phyloP scores from a whole-genome alignment of 805 yeast species.

The Yamadazyma philogaea region DNA sequence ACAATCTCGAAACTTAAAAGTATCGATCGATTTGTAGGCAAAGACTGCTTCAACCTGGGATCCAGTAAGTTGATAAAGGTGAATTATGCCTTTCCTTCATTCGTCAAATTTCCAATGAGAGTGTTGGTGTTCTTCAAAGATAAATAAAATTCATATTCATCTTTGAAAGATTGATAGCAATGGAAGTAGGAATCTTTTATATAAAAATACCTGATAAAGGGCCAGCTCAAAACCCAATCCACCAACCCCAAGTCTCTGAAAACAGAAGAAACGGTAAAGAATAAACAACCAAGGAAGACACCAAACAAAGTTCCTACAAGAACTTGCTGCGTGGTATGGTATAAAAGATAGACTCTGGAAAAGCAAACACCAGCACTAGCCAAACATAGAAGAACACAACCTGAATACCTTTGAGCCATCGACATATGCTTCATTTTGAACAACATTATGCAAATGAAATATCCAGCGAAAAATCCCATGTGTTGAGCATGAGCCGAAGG shows the following conservation, averaged over 20 bases:
- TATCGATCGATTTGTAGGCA: neutral
- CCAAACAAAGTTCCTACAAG: constrained; percentile 71
- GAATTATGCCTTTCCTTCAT: constrained; percentile 6
- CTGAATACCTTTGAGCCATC: constrained; percentile 22
- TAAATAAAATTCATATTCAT: constrained; percentile 38
- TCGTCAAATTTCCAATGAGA: constrained; percentile 6
- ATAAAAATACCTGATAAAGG: constrained; percentile 47
- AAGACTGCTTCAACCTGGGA: neutral
- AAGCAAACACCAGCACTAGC: constrained; percentile 48
- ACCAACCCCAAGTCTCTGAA: constrained; percentile 67
- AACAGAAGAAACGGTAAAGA: constrained; percentile 51
- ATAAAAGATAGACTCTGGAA: constrained; percentile 74
- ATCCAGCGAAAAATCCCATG: constrained; percentile 79
- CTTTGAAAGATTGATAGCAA: constrained; percentile 44
- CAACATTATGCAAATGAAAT: constrained; percentile 44
- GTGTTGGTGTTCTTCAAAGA: constrained; percentile 9
- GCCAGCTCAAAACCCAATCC: constrained; percentile 60
- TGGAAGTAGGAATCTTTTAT: constrained; percentile 61
- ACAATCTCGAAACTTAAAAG: neutral
- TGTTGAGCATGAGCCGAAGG: constrained; percentile 97
- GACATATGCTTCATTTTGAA: constrained; percentile 40
- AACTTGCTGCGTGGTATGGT: constrained; percentile 76
- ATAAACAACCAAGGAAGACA: constrained; percentile 50
- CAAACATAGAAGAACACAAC: constrained; percentile 24
- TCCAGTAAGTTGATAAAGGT: neutral